Percentiles rank a stretch among this genome's conserved stretches.
Conservation (phyloP, 306 rosid species). For the Lagenaria siceraria region DNA sequence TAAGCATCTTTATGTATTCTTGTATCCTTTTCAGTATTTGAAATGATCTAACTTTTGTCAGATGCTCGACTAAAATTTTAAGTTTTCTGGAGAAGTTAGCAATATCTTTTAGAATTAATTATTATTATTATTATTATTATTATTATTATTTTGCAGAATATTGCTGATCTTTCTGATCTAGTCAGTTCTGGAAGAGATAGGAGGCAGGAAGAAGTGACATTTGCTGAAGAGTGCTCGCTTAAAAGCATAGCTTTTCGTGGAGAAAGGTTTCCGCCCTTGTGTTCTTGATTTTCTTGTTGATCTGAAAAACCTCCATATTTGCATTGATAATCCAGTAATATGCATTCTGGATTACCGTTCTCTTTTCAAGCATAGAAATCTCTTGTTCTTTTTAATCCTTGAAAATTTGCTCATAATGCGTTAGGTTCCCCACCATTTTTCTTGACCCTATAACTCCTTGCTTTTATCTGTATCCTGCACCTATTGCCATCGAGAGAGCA, state of each 20-base stretch:
- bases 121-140: not conserved
- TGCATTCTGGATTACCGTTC: not conserved
- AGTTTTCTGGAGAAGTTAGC: conserved; percentile 2
- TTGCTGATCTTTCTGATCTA: conserved; percentile 83
- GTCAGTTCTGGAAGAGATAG: conserved; percentile 87
- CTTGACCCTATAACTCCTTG: not conserved
- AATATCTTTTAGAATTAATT: not conserved
- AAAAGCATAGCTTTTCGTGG: conserved; percentile 80
- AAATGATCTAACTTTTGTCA: not conserved
- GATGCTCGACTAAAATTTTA: not conserved
- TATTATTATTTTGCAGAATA: conserved; percentile 44
- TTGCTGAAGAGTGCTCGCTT: conserved; percentile 54
- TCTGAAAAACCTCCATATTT: not conserved
- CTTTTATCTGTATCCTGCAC: not conserved
- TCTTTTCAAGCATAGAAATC: not conserved
- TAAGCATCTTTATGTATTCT: conserved; percentile 16
- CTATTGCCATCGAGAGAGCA: too few species aligned
- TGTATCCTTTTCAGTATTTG: not conserved
- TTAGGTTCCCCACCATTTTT: not conserved
- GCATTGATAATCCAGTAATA: not conserved
- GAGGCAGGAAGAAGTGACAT: conserved; percentile 60
- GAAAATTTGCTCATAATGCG: not conserved
- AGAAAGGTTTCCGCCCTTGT: conserved; percentile 45
- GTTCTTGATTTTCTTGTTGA: conserved; percentile 6
- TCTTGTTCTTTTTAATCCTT: not conserved